phyloP scores from a whole-genome alignment of 2,329 filamentous ascomycete species.

The Teratosphaeriaceae sp. region DNA sequence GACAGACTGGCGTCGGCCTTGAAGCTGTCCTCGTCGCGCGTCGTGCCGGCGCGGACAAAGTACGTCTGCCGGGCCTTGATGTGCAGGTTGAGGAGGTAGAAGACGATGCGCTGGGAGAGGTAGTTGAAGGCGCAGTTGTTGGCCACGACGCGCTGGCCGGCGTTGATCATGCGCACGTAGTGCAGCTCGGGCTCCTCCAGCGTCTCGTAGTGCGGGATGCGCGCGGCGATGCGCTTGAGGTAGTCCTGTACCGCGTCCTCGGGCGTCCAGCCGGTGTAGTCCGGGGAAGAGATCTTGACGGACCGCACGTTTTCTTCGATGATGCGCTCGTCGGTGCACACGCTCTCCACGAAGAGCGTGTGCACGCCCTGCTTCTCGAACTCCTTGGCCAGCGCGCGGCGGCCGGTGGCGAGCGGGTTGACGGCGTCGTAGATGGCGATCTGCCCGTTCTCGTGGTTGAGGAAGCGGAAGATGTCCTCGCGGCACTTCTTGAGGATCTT shows the following conservation, averaged over 20 bases:
- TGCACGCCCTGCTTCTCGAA: constrained; percentile 96
- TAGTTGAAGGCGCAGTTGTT: constrained; percentile 98
- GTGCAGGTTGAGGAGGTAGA: constrained; percentile 95
- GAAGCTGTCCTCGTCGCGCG: constrained; percentile 83
- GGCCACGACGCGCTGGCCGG: constrained; percentile 84
- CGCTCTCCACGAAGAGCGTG: constrained; percentile 95
- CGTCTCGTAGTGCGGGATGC: constrained; percentile 93
- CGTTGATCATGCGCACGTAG: constrained; percentile 99
- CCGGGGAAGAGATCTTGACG: constrained; percentile 95
- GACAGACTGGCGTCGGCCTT: constrained; percentile 84
- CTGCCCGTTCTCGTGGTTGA: constrained; percentile 96
- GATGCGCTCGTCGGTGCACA: constrained; percentile 86
- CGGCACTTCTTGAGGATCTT: constrained; percentile 97
- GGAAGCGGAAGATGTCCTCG: constrained; percentile 92
- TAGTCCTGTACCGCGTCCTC: constrained; percentile 92
- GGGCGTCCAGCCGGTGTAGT: constrained; percentile 89
- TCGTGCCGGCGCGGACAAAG: constrained; percentile 81
- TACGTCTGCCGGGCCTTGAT: constrained; percentile 94
- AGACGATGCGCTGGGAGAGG: constrained; percentile 92
- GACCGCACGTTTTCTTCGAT: constrained; percentile 94
- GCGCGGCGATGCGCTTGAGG: constrained; percentile 77
- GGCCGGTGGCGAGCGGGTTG: constrained; percentile 77
- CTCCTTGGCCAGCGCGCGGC: constrained; percentile 82
- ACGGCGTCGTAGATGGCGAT: constrained; percentile 98
- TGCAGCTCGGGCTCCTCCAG: constrained; percentile 94